Conservation (phyloP, 2,329 filamentous ascomycete genomes). For the Capronia americana region DNA sequence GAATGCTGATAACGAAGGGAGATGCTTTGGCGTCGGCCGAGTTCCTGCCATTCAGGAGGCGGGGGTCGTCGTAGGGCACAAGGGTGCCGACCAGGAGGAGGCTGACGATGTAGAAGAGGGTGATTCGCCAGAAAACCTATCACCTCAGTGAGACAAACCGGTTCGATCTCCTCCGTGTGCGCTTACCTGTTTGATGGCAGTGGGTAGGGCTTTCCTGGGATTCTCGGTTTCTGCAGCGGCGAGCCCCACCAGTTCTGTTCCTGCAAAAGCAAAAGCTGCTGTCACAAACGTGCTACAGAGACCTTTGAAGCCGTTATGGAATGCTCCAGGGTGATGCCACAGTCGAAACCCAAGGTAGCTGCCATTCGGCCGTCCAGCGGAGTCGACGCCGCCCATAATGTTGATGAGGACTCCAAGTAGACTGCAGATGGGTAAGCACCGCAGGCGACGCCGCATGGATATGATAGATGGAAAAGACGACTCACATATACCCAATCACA, state of each 20-base stretch:
- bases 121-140: conserved; percentile 56
- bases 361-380: conserved; percentile 71
- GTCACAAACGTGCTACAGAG: conserved; percentile 64
- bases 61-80: conserved; percentile 49
- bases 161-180: background rate
- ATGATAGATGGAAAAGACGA: background rate
- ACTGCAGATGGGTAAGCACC: conserved; percentile 48
- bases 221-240: conserved; percentile 61
- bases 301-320: conserved; percentile 56
- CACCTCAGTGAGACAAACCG: background rate
- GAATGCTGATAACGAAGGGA: conserved; percentile 71
- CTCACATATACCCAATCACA: conserved; percentile 79
- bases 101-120: conserved; percentile 57
- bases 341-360: conserved; percentile 81
- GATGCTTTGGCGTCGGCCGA: conserved; percentile 57
- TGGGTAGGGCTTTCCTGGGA: conserved; percentile 57
- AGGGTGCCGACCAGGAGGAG: conserved; percentile 56
- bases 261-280: conserved; percentile 64
- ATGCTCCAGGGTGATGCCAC: conserved; percentile 65
- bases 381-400: conserved; percentile 67
- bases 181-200: conserved; percentile 55
- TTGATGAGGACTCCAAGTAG: conserved; percentile 75
- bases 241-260: conserved; percentile 61
- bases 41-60: conserved; percentile 49
- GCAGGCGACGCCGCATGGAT: background rate